Percentiles rank a stretch among this genome's conserved stretches.
Evolutionary conservation across 1,284 basidiomycete species (phyloP).

Genomic region (Cutaneotrichosporon sp.): DNA sequence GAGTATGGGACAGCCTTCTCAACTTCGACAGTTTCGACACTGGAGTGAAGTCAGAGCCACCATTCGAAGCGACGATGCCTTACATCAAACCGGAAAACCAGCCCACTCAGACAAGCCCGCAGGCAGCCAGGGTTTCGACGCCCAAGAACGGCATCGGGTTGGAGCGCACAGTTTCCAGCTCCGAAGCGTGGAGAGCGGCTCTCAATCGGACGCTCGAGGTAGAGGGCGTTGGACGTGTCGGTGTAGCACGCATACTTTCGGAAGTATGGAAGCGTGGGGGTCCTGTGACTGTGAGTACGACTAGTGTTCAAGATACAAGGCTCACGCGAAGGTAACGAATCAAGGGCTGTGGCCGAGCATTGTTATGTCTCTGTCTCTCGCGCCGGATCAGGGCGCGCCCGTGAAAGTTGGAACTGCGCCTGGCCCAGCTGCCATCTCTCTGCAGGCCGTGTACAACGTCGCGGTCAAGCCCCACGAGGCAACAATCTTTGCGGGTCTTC

Average conservation of each 20-base stretch:
- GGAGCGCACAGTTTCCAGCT: constrained; percentile 5
- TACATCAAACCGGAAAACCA: neutral
- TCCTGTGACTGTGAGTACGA: constrained; percentile 33
- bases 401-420: constrained; percentile 25
- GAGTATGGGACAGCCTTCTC: constrained; percentile 30
- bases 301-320: neutral
- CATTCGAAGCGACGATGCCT: neutral
- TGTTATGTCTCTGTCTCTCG: constrained; percentile 31
- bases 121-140: neutral
- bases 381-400: constrained; percentile 10
- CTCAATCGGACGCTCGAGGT: constrained; percentile 37
- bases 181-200: constrained; percentile 27
- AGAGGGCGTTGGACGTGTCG: constrained; percentile 38
- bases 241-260: constrained; percentile 30
- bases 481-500: constrained; percentile 37
- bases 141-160: neutral
- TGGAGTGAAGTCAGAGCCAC: neutral
- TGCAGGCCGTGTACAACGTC: constrained; percentile 40
- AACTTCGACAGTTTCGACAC: constrained; percentile 19
- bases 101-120: neutral
- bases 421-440: constrained; percentile 27
- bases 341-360: constrained; percentile 40
- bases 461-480: constrained; percentile 39
- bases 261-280: constrained; percentile 45
- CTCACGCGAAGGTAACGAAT: constrained; percentile 27